Conservation (phyloP, 2,329 filamentous ascomycete species). For the Cladophialophora immunda region DNA sequence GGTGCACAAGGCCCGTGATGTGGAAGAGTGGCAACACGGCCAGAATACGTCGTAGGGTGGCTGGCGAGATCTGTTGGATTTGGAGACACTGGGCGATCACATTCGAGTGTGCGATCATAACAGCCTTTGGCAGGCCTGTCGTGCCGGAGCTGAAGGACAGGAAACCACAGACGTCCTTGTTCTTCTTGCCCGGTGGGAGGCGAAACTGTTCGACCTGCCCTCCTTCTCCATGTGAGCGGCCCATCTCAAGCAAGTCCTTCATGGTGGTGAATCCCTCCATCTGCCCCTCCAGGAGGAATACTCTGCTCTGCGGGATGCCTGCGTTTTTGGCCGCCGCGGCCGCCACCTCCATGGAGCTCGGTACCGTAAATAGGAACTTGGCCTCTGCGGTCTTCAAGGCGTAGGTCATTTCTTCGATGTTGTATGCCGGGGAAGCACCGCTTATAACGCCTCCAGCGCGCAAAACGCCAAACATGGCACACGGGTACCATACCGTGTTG, state of each 20-base stretch:
- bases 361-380: constrained; percentile 47
- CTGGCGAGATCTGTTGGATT: constrained; percentile 61
- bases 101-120: constrained; percentile 58
- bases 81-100: constrained; percentile 70
- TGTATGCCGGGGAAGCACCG: constrained; percentile 72
- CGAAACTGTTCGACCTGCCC: constrained; percentile 60
- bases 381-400: constrained; percentile 66
- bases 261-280: constrained; percentile 59
- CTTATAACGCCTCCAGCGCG: constrained; percentile 66
- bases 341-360: constrained; percentile 59
- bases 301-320: constrained; percentile 60
- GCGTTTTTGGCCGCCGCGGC: constrained; percentile 62
- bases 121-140: constrained; percentile 45
- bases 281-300: constrained; percentile 67
- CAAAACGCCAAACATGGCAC: constrained; percentile 67
- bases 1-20: constrained; percentile 67
- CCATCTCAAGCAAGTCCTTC: constrained; percentile 46
- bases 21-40: constrained; percentile 70
- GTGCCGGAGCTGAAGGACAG: constrained; percentile 48
- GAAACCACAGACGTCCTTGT: constrained; percentile 64
- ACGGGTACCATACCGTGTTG: constrained; percentile 74
- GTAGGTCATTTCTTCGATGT: constrained; percentile 73
- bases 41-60: constrained; percentile 60
- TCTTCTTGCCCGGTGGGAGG: constrained; percentile 62
- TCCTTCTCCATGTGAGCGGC: constrained; percentile 48